A percentile compares a stretch with the other conserved stretches of the same genome.
These are phyloP conservation scores for Elsinoe necatrix DNA, from an alignment of 2,329 filamentous ascomycete genomes.

Conservation along the genomic window DNA sequence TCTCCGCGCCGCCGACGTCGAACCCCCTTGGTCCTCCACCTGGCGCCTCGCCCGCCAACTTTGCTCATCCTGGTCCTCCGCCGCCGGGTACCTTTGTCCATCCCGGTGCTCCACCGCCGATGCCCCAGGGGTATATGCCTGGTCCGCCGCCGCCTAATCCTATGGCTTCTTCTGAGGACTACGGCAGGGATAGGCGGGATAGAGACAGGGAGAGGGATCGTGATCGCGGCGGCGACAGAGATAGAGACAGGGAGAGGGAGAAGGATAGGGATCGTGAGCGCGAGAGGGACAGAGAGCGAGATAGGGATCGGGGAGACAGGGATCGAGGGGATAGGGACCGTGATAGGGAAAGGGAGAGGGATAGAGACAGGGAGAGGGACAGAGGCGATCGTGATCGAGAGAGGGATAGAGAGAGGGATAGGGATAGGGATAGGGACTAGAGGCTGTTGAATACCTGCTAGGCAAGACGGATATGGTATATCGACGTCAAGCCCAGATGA, in stretches of 20 bases:
- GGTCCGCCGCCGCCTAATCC: not conserved
- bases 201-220: slow-evolving; percentile 10
- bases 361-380: not conserved
- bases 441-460: no score
- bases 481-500: no score
- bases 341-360: not conserved
- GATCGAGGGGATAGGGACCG: not conserved
- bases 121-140: not conserved
- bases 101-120: not conserved
- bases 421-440: not conserved
- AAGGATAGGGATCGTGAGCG: slow-evolving; percentile 15
- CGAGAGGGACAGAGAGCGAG: slow-evolving; percentile 16
- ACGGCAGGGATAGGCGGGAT: slow-evolving; percentile 11
- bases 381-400: not conserved
- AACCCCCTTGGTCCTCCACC: not conserved
- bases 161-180: slow-evolving; percentile 6
- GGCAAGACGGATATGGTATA: no score
- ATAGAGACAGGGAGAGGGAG: slow-evolving; percentile 6
- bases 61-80: not conserved
- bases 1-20: not conserved
- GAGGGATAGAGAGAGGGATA: not conserved
- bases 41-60: not conserved
- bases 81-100: not conserved
- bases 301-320: slow-evolving; percentile 18
- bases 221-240: slow-evolving; percentile 5